Conservation (phyloP, 805 yeast species). For the Hanseniaspora jakobsenii region DNA sequence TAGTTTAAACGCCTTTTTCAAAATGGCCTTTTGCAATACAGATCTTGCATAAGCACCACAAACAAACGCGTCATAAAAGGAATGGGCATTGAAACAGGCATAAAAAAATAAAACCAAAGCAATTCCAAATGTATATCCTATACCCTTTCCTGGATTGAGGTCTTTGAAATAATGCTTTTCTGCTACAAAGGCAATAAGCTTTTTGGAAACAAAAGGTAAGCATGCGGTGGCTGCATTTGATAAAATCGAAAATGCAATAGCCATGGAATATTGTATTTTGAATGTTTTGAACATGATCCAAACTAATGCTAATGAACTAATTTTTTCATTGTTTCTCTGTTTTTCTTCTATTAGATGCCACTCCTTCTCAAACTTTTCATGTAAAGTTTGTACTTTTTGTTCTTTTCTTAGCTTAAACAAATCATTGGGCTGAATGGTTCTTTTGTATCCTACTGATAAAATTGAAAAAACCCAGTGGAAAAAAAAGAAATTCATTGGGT, state of each 20-base stretch:
- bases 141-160: constrained; percentile 39
- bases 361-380: constrained; percentile 24
- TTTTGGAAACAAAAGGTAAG: constrained; percentile 44
- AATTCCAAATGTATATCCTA: constrained; percentile 50
- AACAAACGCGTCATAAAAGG: constrained; percentile 38
- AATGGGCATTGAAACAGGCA: constrained; percentile 39
- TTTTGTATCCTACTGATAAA: constrained; percentile 46
- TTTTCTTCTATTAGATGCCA: constrained; percentile 21
- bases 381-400: constrained; percentile 29
- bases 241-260: constrained; percentile 33
- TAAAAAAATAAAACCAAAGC: constrained; percentile 33
- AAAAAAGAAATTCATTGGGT: constrained; percentile 23
- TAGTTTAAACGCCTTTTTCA: constrained; percentile 51
- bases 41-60: constrained; percentile 60
- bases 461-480: constrained; percentile 53
- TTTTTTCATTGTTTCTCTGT: constrained; percentile 27
- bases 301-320: constrained; percentile 33
- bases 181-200: constrained; percentile 44
- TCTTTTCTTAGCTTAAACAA: constrained; percentile 33
- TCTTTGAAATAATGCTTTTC: constrained; percentile 27
- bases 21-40: constrained; percentile 50
- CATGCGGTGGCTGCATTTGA: constrained; percentile 40
- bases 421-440: constrained; percentile 49
- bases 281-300: constrained; percentile 40
- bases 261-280: constrained; percentile 33